A percentile compares a stretch with the other conserved stretches of the same genome.
These are phyloP conservation scores for Fusarium napiforme DNA, from an alignment of 2,329 filamentous ascomycete genomes.

Conservation along the genomic window DNA sequence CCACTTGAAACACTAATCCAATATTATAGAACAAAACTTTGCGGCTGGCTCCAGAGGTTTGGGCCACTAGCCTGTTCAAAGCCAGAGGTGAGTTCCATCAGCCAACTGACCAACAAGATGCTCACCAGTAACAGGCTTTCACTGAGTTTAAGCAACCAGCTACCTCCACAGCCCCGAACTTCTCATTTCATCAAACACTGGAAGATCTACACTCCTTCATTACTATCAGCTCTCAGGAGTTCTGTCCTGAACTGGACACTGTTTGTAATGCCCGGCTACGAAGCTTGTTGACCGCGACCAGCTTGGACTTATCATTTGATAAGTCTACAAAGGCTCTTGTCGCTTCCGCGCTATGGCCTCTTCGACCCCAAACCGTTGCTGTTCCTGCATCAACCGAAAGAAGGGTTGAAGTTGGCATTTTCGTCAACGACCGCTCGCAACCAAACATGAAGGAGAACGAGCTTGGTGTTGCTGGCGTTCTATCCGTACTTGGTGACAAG, in stretches of 20 bases:
- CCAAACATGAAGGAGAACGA: slow-evolving; percentile 74
- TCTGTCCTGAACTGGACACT: slow-evolving; percentile 61
- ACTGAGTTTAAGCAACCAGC: slow-evolving; percentile 57
- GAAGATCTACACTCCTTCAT: slow-evolving; percentile 66
- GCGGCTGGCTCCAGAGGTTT: slow-evolving; percentile 69
- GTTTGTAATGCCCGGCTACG: slow-evolving; percentile 62
- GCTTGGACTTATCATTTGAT: slow-evolving; percentile 83
- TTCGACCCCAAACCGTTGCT: slow-evolving; percentile 53
- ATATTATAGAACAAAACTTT: slow-evolving; percentile 60
- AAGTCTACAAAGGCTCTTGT: slow-evolving; percentile 72
- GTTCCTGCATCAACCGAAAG: slow-evolving; percentile 57
- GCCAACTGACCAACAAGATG: not conserved
- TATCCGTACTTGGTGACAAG: slow-evolving; percentile 82
- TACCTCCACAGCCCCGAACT: slow-evolving; percentile 59
- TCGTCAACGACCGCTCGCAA: slow-evolving; percentile 70
- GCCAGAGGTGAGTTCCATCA: slow-evolving; percentile 39
- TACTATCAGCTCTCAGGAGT: slow-evolving; percentile 60
- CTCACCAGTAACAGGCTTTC: slow-evolving; percentile 62
- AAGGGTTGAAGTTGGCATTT: slow-evolving; percentile 82
- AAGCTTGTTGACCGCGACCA: slow-evolving; percentile 63
- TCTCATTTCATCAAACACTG: slow-evolving; percentile 77
- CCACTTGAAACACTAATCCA: not conserved
- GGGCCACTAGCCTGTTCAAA: slow-evolving; percentile 65
- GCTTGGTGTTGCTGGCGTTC: slow-evolving; percentile 79
- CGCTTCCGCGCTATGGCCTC: slow-evolving; percentile 72